Conservation (phyloP, 73 alveolate genomes). For the Loxodes magnus region DNA sequence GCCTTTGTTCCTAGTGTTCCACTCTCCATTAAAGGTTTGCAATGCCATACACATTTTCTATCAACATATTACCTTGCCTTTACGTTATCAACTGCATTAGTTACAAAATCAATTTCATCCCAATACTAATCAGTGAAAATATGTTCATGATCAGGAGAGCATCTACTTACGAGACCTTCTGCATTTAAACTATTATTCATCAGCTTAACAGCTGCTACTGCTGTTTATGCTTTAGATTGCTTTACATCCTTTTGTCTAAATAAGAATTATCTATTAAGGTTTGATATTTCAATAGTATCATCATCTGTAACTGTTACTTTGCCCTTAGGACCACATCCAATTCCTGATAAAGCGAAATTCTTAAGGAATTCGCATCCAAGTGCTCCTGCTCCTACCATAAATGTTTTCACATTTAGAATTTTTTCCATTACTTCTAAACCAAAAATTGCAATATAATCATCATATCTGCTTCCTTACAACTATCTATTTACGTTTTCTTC, state of each 20-base stretch:
- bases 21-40: conserved; percentile 81
- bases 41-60: conserved; percentile 81
- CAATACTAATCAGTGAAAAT: conserved; percentile 86
- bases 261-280: conserved; percentile 93
- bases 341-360: conserved; percentile 95
- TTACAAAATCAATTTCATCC: conserved; percentile 75
- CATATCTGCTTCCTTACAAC: conserved; percentile 65
- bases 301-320: conserved; percentile 78
- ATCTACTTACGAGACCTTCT: conserved; percentile 53
- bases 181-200: conserved; percentile 77
- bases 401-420: neutral
- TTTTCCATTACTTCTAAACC: conserved; percentile 81
- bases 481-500: conserved; percentile 42
- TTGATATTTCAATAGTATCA: conserved; percentile 90
- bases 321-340: conserved; percentile 75
- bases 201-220: conserved; percentile 54
- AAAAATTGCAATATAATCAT: conserved; percentile 86
- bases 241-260: conserved; percentile 89
- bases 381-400: conserved; percentile 87
- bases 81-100: conserved; percentile 92
- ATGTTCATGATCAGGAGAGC: conserved; percentile 74
- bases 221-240: conserved; percentile 82
- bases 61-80: conserved; percentile 88
- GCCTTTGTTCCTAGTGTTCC: conserved; percentile 94
- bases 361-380: conserved; percentile 97